A percentile compares a stretch with the other conserved stretches of the same genome.
These are phyloP conservation scores for Naganishia kalamii DNA, from an alignment of 768 basidiomycete genomes.

Conservation along the genomic window DNA sequence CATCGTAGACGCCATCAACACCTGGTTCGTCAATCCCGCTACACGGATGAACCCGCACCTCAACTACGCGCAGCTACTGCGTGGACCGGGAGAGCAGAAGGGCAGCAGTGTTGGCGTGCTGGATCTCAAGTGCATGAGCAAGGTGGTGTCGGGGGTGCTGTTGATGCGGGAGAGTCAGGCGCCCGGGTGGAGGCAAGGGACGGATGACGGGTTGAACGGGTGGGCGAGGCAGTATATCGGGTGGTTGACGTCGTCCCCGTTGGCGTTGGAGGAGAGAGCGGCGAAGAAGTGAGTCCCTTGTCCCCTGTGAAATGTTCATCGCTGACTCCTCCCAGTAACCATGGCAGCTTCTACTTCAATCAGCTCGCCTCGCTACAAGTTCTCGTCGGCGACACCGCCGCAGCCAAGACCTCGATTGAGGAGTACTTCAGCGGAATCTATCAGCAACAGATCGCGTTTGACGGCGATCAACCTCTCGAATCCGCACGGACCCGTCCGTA, in stretches of 20 bases:
- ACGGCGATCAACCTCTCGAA: slow-evolving; percentile 60
- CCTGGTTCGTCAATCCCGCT: slow-evolving; percentile 58
- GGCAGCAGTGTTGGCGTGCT: slow-evolving; percentile 57
- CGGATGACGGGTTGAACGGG: slow-evolving; percentile 51
- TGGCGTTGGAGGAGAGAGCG: slow-evolving; percentile 49
- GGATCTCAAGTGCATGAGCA: slow-evolving; percentile 58
- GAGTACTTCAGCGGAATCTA: slow-evolving; percentile 56
- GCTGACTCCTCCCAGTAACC: slow-evolving; percentile 52
- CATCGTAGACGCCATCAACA: slow-evolving; percentile 55
- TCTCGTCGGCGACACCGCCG: slow-evolving; percentile 53
- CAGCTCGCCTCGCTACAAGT: slow-evolving; percentile 59
- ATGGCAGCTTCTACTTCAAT: slow-evolving; percentile 60
- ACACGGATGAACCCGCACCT: slow-evolving; percentile 65
- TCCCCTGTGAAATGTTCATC: background rate
- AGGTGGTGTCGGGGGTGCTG: slow-evolving; percentile 52
- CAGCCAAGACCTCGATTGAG: slow-evolving; percentile 52
- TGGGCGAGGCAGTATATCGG: slow-evolving; percentile 52
- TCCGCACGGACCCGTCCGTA: slow-evolving; percentile 59
- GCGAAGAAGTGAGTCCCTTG: slow-evolving; percentile 53
- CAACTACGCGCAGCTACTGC: no score
- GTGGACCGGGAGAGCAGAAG: slow-evolving; percentile 47
- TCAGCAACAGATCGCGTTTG: slow-evolving; percentile 54
- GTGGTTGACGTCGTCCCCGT: slow-evolving; percentile 54
- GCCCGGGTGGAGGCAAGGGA: slow-evolving; percentile 55
- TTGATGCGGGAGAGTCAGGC: slow-evolving; percentile 51